These are phyloP conservation scores for Pyronema domesticum DNA, from an alignment of 495 filamentous ascomycete species.

Conservation along the genomic window DNA sequence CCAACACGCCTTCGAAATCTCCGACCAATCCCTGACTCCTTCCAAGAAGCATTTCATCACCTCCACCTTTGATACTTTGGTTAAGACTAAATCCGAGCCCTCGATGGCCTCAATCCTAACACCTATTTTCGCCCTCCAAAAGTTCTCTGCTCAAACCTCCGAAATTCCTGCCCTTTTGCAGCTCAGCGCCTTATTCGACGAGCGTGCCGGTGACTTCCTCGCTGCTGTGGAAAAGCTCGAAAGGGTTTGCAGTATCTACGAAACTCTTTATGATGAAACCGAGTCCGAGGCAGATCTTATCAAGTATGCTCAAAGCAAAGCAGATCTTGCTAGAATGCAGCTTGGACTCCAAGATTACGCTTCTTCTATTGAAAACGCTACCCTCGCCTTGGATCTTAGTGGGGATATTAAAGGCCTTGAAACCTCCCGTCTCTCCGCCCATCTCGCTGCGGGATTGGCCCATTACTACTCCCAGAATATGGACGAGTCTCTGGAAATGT, in stretches of 20 bases:
- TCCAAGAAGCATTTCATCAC: constrained; percentile 59
- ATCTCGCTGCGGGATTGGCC: constrained; percentile 70
- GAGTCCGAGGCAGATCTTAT: constrained; percentile 56
- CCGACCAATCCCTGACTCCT: constrained; percentile 47
- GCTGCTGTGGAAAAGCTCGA: constrained; percentile 49
- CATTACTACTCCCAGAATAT: constrained; percentile 48
- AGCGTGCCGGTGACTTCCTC: constrained; percentile 50
- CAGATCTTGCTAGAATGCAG: constrained; percentile 64
- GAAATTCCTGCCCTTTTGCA: constrained; percentile 53
- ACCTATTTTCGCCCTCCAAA: constrained; percentile 75
- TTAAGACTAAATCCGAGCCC: constrained; percentile 28
- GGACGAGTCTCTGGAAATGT: constrained; percentile 53
- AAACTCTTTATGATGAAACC: constrained; percentile 64
- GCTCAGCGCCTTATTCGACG: constrained; percentile 60
- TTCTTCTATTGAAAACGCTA: constrained; percentile 52
- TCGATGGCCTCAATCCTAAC: constrained; percentile 37
- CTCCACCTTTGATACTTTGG: constrained; percentile 56
- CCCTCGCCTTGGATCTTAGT: constrained; percentile 53
- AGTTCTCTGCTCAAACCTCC: constrained; percentile 51
- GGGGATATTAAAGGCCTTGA: constrained; percentile 40
- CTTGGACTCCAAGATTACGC: constrained; percentile 47
- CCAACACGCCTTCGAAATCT: constrained; percentile 90
- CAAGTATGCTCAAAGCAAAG: constrained; percentile 64
- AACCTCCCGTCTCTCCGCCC: constrained; percentile 61
- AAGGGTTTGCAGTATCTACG: constrained; percentile 45